phyloP scores from a whole-genome alignment of 177 flowering plant species.

The Vitis hybrid region DNA sequence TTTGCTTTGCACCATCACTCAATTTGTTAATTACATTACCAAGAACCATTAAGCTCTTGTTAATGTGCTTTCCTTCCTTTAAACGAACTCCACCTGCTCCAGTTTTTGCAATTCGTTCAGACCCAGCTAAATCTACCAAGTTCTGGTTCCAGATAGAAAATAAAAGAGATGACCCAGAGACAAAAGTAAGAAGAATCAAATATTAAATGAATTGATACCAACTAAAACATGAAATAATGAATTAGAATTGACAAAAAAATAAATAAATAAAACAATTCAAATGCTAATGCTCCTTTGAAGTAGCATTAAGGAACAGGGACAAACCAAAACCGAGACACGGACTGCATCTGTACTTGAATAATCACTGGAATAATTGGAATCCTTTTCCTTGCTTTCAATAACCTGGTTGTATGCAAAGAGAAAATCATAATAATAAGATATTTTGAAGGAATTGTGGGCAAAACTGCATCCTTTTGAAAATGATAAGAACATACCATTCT shows the following conservation, averaged over 20 bases:
- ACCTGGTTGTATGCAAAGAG: slow-evolving; percentile 42
- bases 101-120: slow-evolving; percentile 95
- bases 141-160: slow-evolving; percentile 46
- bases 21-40: slow-evolving; percentile 96
- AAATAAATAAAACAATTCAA: neutral
- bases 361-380: slow-evolving; percentile 29
- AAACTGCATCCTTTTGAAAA: neutral
- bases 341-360: slow-evolving; percentile 63
- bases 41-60: slow-evolving; percentile 94
- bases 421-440: neutral
- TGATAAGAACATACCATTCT: slow-evolving; percentile 71
- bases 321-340: slow-evolving; percentile 95
- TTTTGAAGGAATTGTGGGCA: slow-evolving; percentile 1
- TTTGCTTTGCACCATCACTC: slow-evolving; percentile 86
- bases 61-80: slow-evolving; percentile 95
- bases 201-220: neutral
- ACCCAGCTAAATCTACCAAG: slow-evolving; percentile 97
- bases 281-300: neutral
- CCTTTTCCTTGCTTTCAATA: slow-evolving; percentile 88
- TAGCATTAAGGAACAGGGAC: slow-evolving; percentile 23
- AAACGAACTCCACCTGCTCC: slow-evolving; percentile 95
- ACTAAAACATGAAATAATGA: slow-evolving; percentile 1
- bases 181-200: neutral
- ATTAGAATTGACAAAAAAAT: neutral
- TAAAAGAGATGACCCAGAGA: neutral